phyloP scores from a whole-genome alignment of 2,329 filamentous ascomycete species.

The Colletotrichum tabaci region DNA sequence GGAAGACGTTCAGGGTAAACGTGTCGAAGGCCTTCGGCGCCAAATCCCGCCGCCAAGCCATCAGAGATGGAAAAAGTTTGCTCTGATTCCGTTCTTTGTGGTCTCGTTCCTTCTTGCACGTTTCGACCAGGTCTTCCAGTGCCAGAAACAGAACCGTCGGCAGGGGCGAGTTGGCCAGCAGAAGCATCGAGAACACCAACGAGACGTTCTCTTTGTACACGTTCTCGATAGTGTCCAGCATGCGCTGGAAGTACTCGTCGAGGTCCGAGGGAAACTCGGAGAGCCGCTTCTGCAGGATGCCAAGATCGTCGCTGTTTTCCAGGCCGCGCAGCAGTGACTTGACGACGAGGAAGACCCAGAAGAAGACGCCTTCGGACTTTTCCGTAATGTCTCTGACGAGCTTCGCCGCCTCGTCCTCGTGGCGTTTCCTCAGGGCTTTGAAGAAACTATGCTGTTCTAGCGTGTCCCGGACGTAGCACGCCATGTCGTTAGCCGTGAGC shows the following conservation, averaged over 20 bases:
- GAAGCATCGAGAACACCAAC: neutral
- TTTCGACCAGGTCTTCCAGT: neutral
- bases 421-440: neutral
- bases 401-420: conserved; percentile 19
- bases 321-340: conserved; percentile 43
- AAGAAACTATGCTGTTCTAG: neutral
- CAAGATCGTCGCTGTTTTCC: conserved; percentile 20
- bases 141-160: neutral
- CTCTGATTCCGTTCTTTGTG: neutral
- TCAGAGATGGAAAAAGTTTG: too few species aligned
- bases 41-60: too few species aligned
- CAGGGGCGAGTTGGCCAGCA: conserved; percentile 17
- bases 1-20: too few species aligned
- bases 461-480: conserved; percentile 37
- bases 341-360: conserved; percentile 50
- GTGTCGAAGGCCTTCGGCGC: too few species aligned
- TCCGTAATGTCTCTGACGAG: conserved; percentile 44
- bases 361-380: conserved; percentile 51
- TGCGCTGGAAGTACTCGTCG: conserved; percentile 37
- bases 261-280: conserved; percentile 40
- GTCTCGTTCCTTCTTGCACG: neutral
- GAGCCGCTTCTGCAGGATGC: conserved; percentile 24
- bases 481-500: conserved; percentile 49
- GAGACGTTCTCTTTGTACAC: neutral
- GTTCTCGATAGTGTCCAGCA: conserved; percentile 34